Conservation (phyloP, 805 yeast species). For the Zygoascus tannicola region DNA sequence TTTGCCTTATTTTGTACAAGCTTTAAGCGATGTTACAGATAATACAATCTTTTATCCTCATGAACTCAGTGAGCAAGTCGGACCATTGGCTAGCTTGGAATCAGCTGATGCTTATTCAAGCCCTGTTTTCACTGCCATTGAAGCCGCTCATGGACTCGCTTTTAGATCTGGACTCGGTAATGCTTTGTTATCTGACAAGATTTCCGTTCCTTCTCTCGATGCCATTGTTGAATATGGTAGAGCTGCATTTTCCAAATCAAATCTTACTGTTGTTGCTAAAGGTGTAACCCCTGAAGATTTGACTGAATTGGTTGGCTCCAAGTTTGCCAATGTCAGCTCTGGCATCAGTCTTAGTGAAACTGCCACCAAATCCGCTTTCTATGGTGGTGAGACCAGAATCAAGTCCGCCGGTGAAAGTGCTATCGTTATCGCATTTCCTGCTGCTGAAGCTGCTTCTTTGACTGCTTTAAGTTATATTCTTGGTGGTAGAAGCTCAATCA, state of each 20-base stretch:
- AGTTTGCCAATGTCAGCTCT: slow-evolving; percentile 49
- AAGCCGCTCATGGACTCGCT: slow-evolving; percentile 67
- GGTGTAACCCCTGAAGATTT: slow-evolving; percentile 72
- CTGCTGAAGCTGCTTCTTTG: slow-evolving; percentile 46
- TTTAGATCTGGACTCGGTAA: slow-evolving; percentile 86
- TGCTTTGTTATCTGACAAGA: slow-evolving; percentile 42
- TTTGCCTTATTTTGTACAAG: slow-evolving; percentile 85
- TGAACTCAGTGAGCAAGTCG: slow-evolving; percentile 73
- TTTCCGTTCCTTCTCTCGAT: slow-evolving; percentile 49
- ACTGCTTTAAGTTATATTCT: slow-evolving; percentile 64
- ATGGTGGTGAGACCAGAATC: slow-evolving; percentile 54
- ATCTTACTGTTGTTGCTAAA: slow-evolving; percentile 60
- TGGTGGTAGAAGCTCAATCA: slow-evolving; percentile 39
- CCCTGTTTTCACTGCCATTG: slow-evolving; percentile 56
- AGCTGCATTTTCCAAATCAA: slow-evolving; percentile 57
- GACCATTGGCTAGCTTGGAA: slow-evolving; percentile 69
- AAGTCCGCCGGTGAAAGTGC: slow-evolving; percentile 48
- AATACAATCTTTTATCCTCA: slow-evolving; percentile 70
- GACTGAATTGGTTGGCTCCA: slow-evolving; percentile 50
- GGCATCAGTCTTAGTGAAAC: slow-evolving; percentile 44
- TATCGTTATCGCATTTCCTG: slow-evolving; percentile 77
- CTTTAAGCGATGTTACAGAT: slow-evolving; percentile 59
- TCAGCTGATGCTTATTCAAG: slow-evolving; percentile 34
- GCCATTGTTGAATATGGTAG: slow-evolving; percentile 61
- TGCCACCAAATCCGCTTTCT: slow-evolving; percentile 36